phyloP scores from a whole-genome alignment of 352 stramenopile species.

The Hyphochytrium catenoides region DNA sequence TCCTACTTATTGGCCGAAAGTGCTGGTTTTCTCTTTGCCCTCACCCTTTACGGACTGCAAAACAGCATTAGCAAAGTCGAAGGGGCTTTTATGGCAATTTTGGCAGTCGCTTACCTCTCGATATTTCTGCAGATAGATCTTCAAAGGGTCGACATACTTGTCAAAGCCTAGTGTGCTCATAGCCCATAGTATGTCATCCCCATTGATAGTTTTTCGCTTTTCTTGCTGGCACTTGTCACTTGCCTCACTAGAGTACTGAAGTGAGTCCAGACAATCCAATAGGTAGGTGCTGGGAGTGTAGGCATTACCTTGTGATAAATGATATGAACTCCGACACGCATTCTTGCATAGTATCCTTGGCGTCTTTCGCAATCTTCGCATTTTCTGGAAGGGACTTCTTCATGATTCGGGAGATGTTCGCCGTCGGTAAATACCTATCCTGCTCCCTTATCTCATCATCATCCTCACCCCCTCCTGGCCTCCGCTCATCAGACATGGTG shows the following conservation, averaged over 20 bases:
- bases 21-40: too few species aligned
- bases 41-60: too few species aligned
- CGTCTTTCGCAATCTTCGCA: constrained; percentile 98
- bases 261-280: background rate
- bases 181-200: constrained; percentile 97
- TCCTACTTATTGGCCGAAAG: too few species aligned
- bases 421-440: constrained; percentile 94
- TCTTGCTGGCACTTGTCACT: constrained; percentile 98
- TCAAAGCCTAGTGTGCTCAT: constrained; percentile 99
- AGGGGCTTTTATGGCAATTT: constrained; percentile 73
- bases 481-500: too few species aligned
- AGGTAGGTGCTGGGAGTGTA: background rate
- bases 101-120: constrained; percentile 73
- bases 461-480: too few species aligned
- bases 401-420: constrained; percentile 99
- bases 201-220: constrained; percentile 99
- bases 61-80: too few species aligned
- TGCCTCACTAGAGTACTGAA: constrained; percentile 30
- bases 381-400: constrained; percentile 93
- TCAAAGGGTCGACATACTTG: constrained; percentile 96
- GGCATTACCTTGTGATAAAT: constrained; percentile 85
- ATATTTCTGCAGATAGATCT: constrained; percentile 97
- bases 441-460: constrained; percentile 77
- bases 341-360: constrained; percentile 98
- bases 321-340: constrained; percentile 99